Conservation (phyloP, 2,329 filamentous ascomycete species). For the Tolypocladium pustulatum region DNA sequence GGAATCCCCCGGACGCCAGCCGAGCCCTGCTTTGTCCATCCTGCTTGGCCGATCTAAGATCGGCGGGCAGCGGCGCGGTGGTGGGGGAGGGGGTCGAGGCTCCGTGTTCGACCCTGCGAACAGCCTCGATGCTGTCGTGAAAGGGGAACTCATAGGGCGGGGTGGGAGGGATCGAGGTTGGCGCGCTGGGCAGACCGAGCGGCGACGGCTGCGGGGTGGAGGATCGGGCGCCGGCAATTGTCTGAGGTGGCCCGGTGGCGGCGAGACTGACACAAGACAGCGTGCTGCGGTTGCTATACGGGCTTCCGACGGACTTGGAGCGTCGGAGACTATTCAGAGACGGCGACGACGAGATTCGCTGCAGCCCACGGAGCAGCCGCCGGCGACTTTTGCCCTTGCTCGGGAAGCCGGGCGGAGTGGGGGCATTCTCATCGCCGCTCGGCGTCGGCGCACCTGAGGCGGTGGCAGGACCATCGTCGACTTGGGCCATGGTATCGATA, state of each 20-base stretch:
- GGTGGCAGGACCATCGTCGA: constrained; percentile 5
- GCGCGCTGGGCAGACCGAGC: constrained; percentile 22
- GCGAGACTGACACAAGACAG: constrained; percentile 46
- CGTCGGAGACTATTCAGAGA: constrained; percentile 56
- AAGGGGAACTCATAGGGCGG: constrained; percentile 28
- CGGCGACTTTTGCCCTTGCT: constrained; percentile 56
- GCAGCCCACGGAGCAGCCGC: constrained; percentile 61
- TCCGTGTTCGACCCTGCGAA: constrained; percentile 44
- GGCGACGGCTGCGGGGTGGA: constrained; percentile 29
- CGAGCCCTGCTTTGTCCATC: constrained; percentile 11
- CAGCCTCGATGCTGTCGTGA: constrained; percentile 34
- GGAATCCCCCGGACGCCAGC: constrained; percentile 7
- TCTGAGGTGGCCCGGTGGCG: constrained; percentile 20
- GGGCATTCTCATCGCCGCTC: constrained; percentile 6
- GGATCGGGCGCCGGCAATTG: constrained; percentile 15
- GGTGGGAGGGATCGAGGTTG: constrained; percentile 27
- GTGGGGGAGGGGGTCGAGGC: constrained; percentile 25
- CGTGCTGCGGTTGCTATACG: constrained; percentile 46
- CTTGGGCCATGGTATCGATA: constrained; percentile 1
- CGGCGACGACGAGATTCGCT: constrained; percentile 73
- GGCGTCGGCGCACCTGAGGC: constrained; percentile 15
- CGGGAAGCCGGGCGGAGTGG: constrained; percentile 15
- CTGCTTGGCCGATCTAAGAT: constrained; percentile 38
- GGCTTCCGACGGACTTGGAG: constrained; percentile 56
- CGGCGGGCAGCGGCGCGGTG: constrained; percentile 54